A percentile compares a stretch with the other conserved stretches of the same genome.
phyloP scores from a whole-genome alignment of 1,284 basidiomycete genomes.

The Cryptococcus sp. region DNA sequence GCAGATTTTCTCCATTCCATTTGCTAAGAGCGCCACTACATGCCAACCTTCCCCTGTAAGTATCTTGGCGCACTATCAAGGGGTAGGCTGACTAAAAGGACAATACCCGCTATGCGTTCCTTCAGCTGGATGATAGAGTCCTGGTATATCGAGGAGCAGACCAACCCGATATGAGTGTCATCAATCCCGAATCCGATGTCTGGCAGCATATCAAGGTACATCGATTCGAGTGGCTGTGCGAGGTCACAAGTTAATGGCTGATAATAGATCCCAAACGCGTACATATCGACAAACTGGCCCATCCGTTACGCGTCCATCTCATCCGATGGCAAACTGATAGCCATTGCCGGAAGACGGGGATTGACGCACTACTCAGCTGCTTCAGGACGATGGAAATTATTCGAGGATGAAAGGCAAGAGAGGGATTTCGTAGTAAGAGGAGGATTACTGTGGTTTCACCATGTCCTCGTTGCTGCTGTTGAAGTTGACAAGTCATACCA shows the following conservation, averaged over 20 bases:
- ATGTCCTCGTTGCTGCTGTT: conserved; percentile 86
- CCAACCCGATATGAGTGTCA: conserved; percentile 95
- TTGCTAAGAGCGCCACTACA: conserved; percentile 91
- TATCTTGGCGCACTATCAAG: not conserved
- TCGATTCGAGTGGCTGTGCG: not conserved
- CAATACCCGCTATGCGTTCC: conserved; percentile 71
- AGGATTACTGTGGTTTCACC: conserved; percentile 94
- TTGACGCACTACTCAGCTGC: conserved; percentile 89
- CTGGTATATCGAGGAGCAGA: conserved; percentile 96
- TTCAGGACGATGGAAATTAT: conserved; percentile 94
- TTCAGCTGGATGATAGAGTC: conserved; percentile 91
- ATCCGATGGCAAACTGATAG: conserved; percentile 83
- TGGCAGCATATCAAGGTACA: conserved; percentile 89
- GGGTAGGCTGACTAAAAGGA: conserved; percentile 17
- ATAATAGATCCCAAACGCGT: conserved; percentile 67
- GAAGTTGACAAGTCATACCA: conserved; percentile 74
- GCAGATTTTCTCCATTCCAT: conserved; percentile 72
- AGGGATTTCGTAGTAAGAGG: conserved; percentile 83
- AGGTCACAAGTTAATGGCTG: conserved; percentile 10
- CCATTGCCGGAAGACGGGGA: conserved; percentile 86
- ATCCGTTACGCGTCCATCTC: conserved; percentile 90
- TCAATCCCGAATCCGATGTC: conserved; percentile 97
- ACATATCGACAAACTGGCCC: conserved; percentile 90
- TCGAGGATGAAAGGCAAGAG: conserved; percentile 79
- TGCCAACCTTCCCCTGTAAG: conserved; percentile 83